Conservation (phyloP, 2,329 filamentous ascomycete species). For the Apiospora rasikravindrae region DNA sequence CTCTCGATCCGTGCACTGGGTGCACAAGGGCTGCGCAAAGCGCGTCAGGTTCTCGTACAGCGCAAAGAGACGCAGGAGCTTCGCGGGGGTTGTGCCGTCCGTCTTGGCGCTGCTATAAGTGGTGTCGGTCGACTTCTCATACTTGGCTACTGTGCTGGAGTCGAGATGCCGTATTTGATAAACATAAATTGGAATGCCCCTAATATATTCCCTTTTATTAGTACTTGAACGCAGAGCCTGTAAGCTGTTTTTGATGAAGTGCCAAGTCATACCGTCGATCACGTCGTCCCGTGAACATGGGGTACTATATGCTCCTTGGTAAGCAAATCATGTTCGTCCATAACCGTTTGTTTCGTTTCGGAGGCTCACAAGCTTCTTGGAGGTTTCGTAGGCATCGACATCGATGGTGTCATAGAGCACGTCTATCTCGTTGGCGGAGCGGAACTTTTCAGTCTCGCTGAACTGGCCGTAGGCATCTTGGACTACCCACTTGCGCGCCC, state of each 20-base stretch:
- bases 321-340: background rate
- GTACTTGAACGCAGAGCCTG: background rate
- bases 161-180: conserved; percentile 87
- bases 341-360: background rate
- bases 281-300: conserved; percentile 91
- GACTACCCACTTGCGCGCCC: conserved; percentile 81
- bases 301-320: conserved; percentile 67
- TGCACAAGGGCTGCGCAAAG: conserved; percentile 86
- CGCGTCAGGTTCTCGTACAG: conserved; percentile 91
- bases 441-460: conserved; percentile 87
- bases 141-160: conserved; percentile 78
- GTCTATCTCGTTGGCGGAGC: conserved; percentile 77
- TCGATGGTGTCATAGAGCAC: conserved; percentile 87
- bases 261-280: conserved; percentile 60
- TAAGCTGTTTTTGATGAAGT: background rate
- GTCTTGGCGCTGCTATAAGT: conserved; percentile 63
- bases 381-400: conserved; percentile 80
- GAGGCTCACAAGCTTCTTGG: conserved; percentile 68
- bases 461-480: conserved; percentile 83
- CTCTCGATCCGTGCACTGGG: conserved; percentile 73
- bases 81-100: conserved; percentile 71
- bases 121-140: conserved; percentile 68
- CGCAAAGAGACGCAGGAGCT: conserved; percentile 85
- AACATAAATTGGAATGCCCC: conserved; percentile 90
- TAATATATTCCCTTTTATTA: conserved; percentile 35